These are phyloP conservation scores for Neocatenulostroma microsporum DNA, from an alignment of 2,329 filamentous ascomycete genomes.

Conservation along the genomic window DNA sequence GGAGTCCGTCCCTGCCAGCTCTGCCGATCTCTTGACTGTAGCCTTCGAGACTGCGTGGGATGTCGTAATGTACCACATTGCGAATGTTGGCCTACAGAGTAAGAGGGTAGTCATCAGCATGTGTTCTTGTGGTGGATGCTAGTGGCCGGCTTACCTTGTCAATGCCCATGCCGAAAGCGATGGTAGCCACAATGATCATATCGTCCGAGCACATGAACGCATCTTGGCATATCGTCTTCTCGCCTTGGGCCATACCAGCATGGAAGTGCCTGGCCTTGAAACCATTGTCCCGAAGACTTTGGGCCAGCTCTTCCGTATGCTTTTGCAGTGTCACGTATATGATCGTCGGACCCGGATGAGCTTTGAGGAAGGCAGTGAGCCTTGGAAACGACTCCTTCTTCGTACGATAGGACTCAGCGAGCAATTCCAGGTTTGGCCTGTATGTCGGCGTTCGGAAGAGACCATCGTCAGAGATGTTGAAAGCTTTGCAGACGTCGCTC, in stretches of 20 bases:
- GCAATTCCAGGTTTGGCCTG: conserved; percentile 67
- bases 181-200: conserved; percentile 92
- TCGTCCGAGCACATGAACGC: conserved; percentile 72
- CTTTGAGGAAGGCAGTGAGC: conserved; percentile 42
- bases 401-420: conserved; percentile 39
- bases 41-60: conserved; percentile 91
- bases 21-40: conserved; percentile 98
- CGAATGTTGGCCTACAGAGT: conserved; percentile 90
- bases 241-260: conserved; percentile 60
- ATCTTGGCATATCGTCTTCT: conserved; percentile 64
- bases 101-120: too few relatives aligned
- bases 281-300: conserved; percentile 75
- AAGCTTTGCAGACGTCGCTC: conserved; percentile 75
- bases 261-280: conserved; percentile 78
- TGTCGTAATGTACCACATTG: conserved; percentile 86
- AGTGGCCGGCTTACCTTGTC: too few relatives aligned
- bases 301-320: conserved; percentile 61
- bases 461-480: conserved; percentile 46
- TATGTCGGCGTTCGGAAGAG: conserved; percentile 74
- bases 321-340: conserved; percentile 55
- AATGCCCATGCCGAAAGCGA: conserved; percentile 98
- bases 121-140: too few relatives aligned
- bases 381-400: conserved; percentile 42
- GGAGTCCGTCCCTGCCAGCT: conserved; percentile 81
- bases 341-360: conserved; percentile 49